Conservation (phyloP, 352 stramenopile genomes). For the Phytophthora quininea region DNA sequence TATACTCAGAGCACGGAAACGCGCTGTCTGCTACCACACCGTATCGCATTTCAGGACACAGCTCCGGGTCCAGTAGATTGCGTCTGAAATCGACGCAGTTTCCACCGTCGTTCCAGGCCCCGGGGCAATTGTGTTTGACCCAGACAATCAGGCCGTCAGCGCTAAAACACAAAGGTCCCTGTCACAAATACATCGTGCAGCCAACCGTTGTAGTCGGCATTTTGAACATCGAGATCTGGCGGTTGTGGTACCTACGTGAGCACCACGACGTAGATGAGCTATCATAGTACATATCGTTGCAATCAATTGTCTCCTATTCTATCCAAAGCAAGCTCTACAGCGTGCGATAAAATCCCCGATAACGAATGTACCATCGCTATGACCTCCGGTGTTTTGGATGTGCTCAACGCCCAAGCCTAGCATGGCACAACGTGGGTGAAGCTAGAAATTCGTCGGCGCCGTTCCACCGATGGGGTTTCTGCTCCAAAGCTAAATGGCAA, state of each 20-base stretch:
- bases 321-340: too few relatives aligned
- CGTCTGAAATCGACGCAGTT: constrained; percentile 1
- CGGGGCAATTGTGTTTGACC: constrained; percentile 18
- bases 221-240: constrained; percentile 7
- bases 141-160: constrained; percentile 21
- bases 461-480: too few relatives aligned
- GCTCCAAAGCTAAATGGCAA: too few relatives aligned
- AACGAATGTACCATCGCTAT: too few relatives aligned
- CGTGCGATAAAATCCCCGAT: too few relatives aligned
- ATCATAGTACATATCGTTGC: too few relatives aligned
- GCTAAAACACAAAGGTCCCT: constrained; percentile 16
- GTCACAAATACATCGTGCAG: constrained; percentile 25
- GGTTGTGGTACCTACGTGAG: neutral
- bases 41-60: constrained; percentile 2
- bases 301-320: too few relatives aligned
- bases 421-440: too few relatives aligned
- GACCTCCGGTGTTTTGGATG: too few relatives aligned
- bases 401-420: too few relatives aligned
- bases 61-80: neutral
- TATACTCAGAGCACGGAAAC: constrained; percentile 2
- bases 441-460: too few relatives aligned
- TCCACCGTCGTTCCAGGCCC: constrained; percentile 23
- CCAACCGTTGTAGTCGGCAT: constrained; percentile 24
- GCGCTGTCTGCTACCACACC: constrained; percentile 17
- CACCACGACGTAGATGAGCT: too few relatives aligned